Evolutionary conservation across 148 eudicot genomes (phyloP).

Genomic region (Vaccinium corymbosum): DNA sequence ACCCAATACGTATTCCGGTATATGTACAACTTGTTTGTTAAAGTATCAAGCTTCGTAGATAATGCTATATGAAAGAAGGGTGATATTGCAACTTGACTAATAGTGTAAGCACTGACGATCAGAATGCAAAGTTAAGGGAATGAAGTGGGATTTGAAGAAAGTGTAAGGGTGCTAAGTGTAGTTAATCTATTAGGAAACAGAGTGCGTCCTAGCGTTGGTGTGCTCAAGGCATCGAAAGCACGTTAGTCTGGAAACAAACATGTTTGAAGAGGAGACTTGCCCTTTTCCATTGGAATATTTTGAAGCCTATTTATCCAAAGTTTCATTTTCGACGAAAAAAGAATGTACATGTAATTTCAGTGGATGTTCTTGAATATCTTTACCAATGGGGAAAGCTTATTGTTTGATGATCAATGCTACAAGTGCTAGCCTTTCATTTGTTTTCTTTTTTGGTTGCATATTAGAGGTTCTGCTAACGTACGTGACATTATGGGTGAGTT

Average conservation of each 20-base stretch:
- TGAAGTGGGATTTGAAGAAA: background rate
- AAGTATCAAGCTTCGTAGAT: background rate
- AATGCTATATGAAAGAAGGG: background rate
- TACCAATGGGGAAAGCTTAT: background rate
- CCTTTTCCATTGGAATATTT: no score
- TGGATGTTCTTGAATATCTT: no score
- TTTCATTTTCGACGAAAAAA: no score
- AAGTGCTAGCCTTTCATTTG: no score
- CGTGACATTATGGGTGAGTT: background rate
- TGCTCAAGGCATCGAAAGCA: background rate
- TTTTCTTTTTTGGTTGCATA: no score
- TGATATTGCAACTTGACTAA: background rate
- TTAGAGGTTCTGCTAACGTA: background rate
- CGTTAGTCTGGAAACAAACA: background rate
- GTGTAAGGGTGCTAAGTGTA: background rate
- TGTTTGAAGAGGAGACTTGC: no score
- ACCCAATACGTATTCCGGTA: background rate
- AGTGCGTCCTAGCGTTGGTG: background rate
- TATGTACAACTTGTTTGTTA: background rate
- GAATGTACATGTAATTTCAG: no score
- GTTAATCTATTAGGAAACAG: background rate
- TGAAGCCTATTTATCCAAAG: no score
- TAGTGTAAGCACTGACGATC: background rate
- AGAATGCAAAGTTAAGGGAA: background rate
- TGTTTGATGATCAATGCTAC: background rate